phyloP scores from a whole-genome alignment of 2,329 filamentous ascomycete species.

The Penicillium sp. region DNA sequence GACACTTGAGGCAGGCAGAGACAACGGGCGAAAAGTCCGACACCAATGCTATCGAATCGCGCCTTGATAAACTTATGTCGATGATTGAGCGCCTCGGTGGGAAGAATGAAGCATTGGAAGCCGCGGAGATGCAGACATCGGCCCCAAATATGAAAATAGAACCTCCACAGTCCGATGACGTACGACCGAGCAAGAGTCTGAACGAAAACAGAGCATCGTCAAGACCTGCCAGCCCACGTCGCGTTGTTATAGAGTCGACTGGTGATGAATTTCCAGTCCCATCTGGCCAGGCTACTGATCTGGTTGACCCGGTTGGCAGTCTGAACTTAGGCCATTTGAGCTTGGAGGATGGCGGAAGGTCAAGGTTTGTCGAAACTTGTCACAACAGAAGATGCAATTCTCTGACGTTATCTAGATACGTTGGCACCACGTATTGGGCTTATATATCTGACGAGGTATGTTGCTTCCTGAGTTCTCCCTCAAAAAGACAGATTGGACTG shows the following conservation, averaged over 20 bases:
- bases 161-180: slow-evolving; percentile 17
- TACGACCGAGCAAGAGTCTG: slow-evolving; percentile 16
- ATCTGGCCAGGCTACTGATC: slow-evolving; percentile 41
- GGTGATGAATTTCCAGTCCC: slow-evolving; percentile 46
- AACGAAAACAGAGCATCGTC: slow-evolving; percentile 20
- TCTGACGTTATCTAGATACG: slow-evolving; percentile 37
- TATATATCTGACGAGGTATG: slow-evolving; percentile 47
- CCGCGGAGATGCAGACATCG: slow-evolving; percentile 22
- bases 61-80: slow-evolving; percentile 45
- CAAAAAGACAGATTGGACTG: neutral
- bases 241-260: slow-evolving; percentile 32
- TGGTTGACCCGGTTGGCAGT: slow-evolving; percentile 44
- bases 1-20: slow-evolving; percentile 28
- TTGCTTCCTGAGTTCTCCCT: neutral
- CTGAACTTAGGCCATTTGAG: slow-evolving; percentile 45
- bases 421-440: slow-evolving; percentile 48
- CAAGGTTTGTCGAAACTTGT: slow-evolving; percentile 16
- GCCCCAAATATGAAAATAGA: slow-evolving; percentile 20
- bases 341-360: slow-evolving; percentile 44
- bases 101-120: slow-evolving; percentile 30
- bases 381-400: neutral
- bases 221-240: slow-evolving; percentile 35
- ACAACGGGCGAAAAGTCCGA: slow-evolving; percentile 28
- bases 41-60: slow-evolving; percentile 43
- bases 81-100: slow-evolving; percentile 47